phyloP scores from a whole-genome alignment of 1,284 basidiomycete species.

The Melampsora americana region DNA sequence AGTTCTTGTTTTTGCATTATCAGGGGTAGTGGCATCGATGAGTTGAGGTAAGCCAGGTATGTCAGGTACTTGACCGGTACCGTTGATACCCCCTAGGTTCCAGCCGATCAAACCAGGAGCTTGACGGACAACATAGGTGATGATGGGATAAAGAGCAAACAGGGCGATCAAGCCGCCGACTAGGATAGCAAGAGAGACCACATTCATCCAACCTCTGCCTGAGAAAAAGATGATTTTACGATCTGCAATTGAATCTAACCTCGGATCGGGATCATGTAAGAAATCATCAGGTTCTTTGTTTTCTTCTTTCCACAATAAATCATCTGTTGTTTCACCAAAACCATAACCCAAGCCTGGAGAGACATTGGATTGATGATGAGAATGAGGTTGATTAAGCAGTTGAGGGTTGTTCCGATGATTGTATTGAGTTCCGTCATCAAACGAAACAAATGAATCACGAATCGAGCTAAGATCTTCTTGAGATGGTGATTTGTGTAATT shows the following conservation, averaged over 20 bases:
- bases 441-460: constrained; percentile 38
- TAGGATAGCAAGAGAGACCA: constrained; percentile 45
- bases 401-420: neutral
- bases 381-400: neutral
- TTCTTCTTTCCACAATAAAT: constrained; percentile 41
- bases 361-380: neutral
- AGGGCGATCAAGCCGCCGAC: constrained; percentile 53
- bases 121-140: constrained; percentile 48
- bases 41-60: constrained; percentile 53
- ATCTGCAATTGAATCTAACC: constrained; percentile 33
- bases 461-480: constrained; percentile 16
- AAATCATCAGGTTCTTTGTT: constrained; percentile 43
- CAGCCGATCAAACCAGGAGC: constrained; percentile 41
- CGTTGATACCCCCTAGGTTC: constrained; percentile 42
- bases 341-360: constrained; percentile 22
- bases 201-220: constrained; percentile 49
- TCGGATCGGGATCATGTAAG: constrained; percentile 43
- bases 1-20: constrained; percentile 59
- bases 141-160: constrained; percentile 47
- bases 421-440: constrained; percentile 8
- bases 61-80: constrained; percentile 57
- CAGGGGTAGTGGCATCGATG: constrained; percentile 70
- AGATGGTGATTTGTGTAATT: neutral
- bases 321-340: constrained; percentile 33
- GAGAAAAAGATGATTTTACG: constrained; percentile 46